Conservation (phyloP, 768 basidiomycete genomes). For the Mycena chlorophos region DNA sequence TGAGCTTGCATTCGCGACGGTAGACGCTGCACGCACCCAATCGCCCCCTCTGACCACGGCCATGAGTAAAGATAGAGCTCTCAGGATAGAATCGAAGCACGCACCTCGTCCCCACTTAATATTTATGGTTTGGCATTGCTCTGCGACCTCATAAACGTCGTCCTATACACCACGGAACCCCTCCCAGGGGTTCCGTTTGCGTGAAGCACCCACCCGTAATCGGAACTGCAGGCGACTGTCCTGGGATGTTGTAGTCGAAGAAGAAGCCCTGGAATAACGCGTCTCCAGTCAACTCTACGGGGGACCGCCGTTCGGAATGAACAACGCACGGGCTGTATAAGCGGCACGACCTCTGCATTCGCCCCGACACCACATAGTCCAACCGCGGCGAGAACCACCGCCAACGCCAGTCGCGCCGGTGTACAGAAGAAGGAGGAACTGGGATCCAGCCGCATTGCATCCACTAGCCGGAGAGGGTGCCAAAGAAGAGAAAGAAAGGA, state of each 20-base stretch:
- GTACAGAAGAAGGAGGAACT: background rate
- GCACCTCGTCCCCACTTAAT: slow-evolving; percentile 38
- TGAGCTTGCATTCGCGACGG: background rate
- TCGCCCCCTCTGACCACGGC: slow-evolving; percentile 3
- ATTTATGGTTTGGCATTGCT: slow-evolving; percentile 40
- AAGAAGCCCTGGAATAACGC: slow-evolving; percentile 33
- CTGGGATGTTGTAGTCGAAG: slow-evolving; percentile 35
- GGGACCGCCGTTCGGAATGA: background rate
- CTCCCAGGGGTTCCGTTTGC: no score
- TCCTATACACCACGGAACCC: background rate
- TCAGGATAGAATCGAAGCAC: slow-evolving; percentile 26
- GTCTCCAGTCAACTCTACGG: no score
- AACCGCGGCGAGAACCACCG: background rate
- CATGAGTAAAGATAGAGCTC: slow-evolving; percentile 17
- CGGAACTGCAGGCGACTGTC: slow-evolving; percentile 31
- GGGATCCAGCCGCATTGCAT: background rate
- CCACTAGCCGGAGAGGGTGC: background rate
- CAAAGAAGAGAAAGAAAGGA: background rate
- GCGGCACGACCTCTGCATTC: slow-evolving; percentile 14
- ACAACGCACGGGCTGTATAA: slow-evolving; percentile 27
- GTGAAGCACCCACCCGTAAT: slow-evolving; percentile 32
- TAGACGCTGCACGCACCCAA: slow-evolving; percentile 1
- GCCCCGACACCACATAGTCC: background rate
- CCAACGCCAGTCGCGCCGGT: background rate
- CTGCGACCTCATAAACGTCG: slow-evolving; percentile 18